Conservation (phyloP, 2,329 filamentous ascomycete species). For the Plenodomus biglobosus region DNA sequence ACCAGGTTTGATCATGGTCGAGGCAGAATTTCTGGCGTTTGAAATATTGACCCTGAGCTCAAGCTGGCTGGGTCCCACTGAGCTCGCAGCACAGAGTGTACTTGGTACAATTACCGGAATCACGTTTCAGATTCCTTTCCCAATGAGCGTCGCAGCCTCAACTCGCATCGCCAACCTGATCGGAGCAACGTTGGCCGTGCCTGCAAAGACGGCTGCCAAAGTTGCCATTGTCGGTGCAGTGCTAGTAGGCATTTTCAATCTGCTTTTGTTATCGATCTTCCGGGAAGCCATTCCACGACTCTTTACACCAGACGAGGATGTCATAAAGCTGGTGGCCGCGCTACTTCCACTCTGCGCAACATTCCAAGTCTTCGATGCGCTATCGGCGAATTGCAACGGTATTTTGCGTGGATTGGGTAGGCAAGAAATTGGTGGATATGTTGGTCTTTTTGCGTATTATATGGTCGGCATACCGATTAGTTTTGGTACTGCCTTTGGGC, state of each 20-base stretch:
- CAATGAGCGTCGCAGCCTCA: constrained; percentile 82
- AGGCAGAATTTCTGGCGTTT: constrained; percentile 91
- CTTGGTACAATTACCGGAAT: constrained; percentile 75
- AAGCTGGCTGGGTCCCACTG: constrained; percentile 74
- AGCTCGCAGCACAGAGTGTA: constrained; percentile 85
- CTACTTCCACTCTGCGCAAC: constrained; percentile 80
- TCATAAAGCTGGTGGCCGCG: constrained; percentile 64
- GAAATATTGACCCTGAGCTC: constrained; percentile 85
- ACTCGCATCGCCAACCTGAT: constrained; percentile 92
- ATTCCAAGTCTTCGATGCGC: constrained; percentile 86
- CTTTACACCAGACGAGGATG: constrained; percentile 69
- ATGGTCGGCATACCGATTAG: constrained; percentile 80
- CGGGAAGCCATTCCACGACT: constrained; percentile 74
- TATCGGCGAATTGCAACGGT: constrained; percentile 79
- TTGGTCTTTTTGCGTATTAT: constrained; percentile 87
- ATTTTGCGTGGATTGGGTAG: constrained; percentile 83
- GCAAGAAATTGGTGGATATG: constrained; percentile 86
- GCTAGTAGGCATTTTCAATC: constrained; percentile 77
- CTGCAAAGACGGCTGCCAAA: constrained; percentile 77
- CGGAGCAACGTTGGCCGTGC: constrained; percentile 77
- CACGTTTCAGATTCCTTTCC: constrained; percentile 90
- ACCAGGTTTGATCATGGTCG: constrained; percentile 89
- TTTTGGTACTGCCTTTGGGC: constrained; percentile 73
- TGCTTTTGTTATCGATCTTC: constrained; percentile 67
- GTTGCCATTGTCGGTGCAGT: constrained; percentile 70